Percentiles rank a stretch among this genome's conserved stretches.
Evolutionary conservation across 2,329 filamentous ascomycete species (phyloP).

Genomic region (Shiraia sp.): DNA sequence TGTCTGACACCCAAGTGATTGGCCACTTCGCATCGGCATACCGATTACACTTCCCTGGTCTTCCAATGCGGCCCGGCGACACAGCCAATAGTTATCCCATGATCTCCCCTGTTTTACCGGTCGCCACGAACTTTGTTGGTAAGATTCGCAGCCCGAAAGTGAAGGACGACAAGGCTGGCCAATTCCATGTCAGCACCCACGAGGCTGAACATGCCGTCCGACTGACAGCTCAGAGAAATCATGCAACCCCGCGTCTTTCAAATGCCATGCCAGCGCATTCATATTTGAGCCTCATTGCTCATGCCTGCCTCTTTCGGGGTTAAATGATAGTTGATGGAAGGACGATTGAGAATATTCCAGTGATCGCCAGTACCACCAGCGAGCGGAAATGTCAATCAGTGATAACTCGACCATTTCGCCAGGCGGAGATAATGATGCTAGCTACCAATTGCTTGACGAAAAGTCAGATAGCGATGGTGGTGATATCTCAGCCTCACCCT

Average conservation of each 20-base stretch:
- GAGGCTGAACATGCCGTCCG: conserved; percentile 25
- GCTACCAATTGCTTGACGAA: conserved; percentile 5
- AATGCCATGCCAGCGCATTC: conserved; percentile 20
- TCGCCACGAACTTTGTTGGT: neutral
- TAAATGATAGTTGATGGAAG: conserved; percentile 6
- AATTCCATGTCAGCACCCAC: conserved; percentile 16
- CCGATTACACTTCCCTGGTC: conserved; percentile 1
- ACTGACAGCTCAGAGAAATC: conserved; percentile 27
- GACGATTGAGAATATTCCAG: neutral
- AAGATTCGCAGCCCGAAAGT: conserved; percentile 4
- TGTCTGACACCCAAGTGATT: neutral
- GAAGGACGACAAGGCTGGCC: conserved; percentile 22
- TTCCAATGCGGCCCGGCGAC: neutral
- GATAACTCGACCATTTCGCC: conserved; percentile 13
- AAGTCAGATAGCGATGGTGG: conserved; percentile 3
- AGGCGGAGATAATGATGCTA: conserved; percentile 8
- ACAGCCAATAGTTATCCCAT: neutral
- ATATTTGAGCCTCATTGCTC: conserved; percentile 23
- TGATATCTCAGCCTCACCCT: conserved; percentile 6
- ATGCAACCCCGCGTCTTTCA: conserved; percentile 17
- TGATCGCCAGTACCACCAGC: neutral
- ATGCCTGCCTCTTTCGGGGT: neutral
- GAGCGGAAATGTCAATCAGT: conserved; percentile 17
- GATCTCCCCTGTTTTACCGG: conserved; percentile 3
- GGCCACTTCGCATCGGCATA: conserved; percentile 1